Evolutionary conservation across 2,329 filamentous ascomycete species (phyloP).

Genomic region (Fusarium zealandicum): DNA sequence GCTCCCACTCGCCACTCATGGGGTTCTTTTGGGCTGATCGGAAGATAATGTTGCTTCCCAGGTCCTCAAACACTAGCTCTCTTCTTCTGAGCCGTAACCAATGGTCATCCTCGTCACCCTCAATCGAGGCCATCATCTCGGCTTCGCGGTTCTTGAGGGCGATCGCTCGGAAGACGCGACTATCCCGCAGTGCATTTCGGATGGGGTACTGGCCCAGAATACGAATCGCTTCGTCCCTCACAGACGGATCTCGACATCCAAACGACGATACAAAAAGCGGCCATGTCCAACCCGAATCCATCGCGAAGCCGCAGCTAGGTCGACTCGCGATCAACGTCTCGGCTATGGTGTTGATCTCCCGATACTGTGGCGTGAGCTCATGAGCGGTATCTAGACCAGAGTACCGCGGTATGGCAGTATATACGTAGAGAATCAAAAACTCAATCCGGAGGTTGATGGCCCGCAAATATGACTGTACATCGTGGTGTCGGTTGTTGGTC

Average conservation of each 20-base stretch:
- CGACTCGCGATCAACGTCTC: slow-evolving; percentile 48
- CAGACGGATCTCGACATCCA: slow-evolving; percentile 49
- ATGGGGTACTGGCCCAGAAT: slow-evolving; percentile 52
- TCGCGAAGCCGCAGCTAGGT: slow-evolving; percentile 51
- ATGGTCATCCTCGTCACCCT: slow-evolving; percentile 47
- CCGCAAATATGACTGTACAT: slow-evolving; percentile 43
- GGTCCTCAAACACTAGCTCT: slow-evolving; percentile 50
- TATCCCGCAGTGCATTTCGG: slow-evolving; percentile 54
- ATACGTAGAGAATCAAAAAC: slow-evolving; percentile 52
- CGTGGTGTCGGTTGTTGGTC: slow-evolving; percentile 33
- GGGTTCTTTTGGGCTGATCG: slow-evolving; percentile 46
- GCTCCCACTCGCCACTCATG: slow-evolving; percentile 45
- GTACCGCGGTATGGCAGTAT: slow-evolving; percentile 50
- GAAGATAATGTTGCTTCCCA: slow-evolving; percentile 48
- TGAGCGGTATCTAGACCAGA: slow-evolving; percentile 47
- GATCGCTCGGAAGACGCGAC: slow-evolving; percentile 50
- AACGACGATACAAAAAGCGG: slow-evolving; percentile 52
- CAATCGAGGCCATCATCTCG: slow-evolving; percentile 44
- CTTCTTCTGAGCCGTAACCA: slow-evolving; percentile 50
- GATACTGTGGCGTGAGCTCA: slow-evolving; percentile 52
- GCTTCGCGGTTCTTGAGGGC: slow-evolving; percentile 48
- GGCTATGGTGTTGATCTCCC: slow-evolving; percentile 50
- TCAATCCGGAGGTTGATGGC: slow-evolving; percentile 53
- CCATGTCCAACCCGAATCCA: slow-evolving; percentile 57
- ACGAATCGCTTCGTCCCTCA: slow-evolving; percentile 51